Conservation (phyloP, 441 rosid species). For the Brassica balearica region DNA sequence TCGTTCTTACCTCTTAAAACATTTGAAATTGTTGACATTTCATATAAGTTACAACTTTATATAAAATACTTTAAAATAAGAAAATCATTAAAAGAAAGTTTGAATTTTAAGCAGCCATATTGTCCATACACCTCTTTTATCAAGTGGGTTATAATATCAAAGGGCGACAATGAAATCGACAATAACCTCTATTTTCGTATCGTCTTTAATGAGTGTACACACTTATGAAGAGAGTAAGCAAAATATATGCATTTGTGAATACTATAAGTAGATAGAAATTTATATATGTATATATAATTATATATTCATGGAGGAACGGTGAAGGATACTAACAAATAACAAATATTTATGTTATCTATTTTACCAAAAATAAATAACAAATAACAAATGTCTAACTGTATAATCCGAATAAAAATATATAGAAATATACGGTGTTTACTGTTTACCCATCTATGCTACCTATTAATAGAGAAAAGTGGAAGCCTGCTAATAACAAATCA, state of each 20-base stretch:
- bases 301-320: conserved; percentile 3
- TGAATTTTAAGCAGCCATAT: conserved; percentile 39
- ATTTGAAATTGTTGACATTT: conserved; percentile 28
- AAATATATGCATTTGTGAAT: conserved; percentile 12
- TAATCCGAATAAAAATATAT: background rate
- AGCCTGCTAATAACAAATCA: conserved; percentile 42
- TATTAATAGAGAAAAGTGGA: conserved; percentile 27
- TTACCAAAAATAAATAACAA: background rate
- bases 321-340: no score
- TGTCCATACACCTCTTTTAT: conserved; percentile 39
- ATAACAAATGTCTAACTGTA: conserved; percentile 5
- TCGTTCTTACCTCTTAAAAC: conserved; percentile 22
- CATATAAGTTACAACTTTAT: background rate
- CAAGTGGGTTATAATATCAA: conserved; percentile 35
- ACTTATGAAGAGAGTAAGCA: conserved; percentile 27
- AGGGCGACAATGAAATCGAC: conserved; percentile 46
- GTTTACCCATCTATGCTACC: conserved; percentile 21
- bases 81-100: conserved; percentile 31
- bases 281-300: background rate
- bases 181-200: conserved; percentile 37
- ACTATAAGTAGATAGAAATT: background rate
- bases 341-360: no score
- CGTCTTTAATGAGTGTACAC: conserved; percentile 45
- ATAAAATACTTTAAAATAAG: background rate
- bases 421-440: background rate